Evolutionary conservation across 176 grass and related monocot species (phyloP).

Genomic region (Chrysopogon serrulatus): DNA sequence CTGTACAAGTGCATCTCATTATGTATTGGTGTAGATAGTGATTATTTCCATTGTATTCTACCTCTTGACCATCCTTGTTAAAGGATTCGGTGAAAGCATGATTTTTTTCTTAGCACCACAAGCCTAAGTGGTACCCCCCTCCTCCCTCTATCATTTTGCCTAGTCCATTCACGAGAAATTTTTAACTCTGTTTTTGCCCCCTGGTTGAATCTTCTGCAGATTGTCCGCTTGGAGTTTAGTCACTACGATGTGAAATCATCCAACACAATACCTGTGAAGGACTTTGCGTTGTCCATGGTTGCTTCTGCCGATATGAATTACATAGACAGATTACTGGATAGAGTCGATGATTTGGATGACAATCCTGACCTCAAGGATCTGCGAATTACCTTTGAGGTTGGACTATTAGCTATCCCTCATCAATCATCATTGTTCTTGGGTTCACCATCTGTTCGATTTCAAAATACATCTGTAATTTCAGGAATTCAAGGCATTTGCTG

Average conservation of each 20-base stretch:
- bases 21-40: conserved; percentile 1
- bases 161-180: background rate
- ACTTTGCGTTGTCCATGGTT: conserved; percentile 96
- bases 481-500: conserved; percentile 94
- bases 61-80: background rate
- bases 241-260: conserved; percentile 91
- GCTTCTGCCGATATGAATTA: conserved; percentile 91
- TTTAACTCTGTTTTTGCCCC: background rate
- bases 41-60: background rate
- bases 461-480: conserved; percentile 25
- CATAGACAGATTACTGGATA: conserved; percentile 80
- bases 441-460: background rate
- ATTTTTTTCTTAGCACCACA: background rate
- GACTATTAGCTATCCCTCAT: conserved; percentile 4
- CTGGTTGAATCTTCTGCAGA: conserved; percentile 40
- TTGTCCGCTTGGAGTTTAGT: conserved; percentile 80
- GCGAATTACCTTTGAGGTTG: conserved; percentile 80
- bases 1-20: background rate
- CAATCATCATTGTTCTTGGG: background rate
- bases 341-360: conserved; percentile 69
- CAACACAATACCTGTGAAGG: conserved; percentile 78
- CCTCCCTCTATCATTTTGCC: background rate
- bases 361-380: conserved; percentile 59
- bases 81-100: background rate
- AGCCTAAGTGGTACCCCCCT: background rate